Evolutionary conservation across 164 flowering plant species (phyloP).

Genomic region (Vitis vinifera): DNA sequence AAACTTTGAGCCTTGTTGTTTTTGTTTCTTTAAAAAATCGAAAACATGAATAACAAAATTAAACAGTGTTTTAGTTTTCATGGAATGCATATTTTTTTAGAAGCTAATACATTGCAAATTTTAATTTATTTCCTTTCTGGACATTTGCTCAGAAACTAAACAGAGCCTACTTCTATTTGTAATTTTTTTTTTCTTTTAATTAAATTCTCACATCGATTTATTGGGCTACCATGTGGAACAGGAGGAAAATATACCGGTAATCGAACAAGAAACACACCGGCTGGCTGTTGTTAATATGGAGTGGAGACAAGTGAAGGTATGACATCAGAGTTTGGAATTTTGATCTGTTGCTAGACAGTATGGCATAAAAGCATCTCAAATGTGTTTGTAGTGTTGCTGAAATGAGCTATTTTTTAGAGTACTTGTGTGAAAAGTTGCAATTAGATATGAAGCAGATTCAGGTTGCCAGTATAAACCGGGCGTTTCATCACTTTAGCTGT

Average conservation of each 20-base stretch:
- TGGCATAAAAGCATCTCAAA: neutral
- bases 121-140: neutral
- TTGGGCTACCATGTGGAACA: constrained; percentile 12
- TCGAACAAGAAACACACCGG: constrained; percentile 72
- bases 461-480: too few relatives aligned
- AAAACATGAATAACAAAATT: too few relatives aligned
- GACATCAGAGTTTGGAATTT: constrained; percentile 3
- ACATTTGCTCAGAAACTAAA: too few relatives aligned
- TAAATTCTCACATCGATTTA: neutral
- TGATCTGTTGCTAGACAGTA: neutral
- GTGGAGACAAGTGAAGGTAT: constrained; percentile 82
- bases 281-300: constrained; percentile 89
- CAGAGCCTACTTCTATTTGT: neutral
- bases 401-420: too few relatives aligned
- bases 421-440: too few relatives aligned
- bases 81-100: too few relatives aligned
- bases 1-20: too few relatives aligned
- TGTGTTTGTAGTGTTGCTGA: neutral
- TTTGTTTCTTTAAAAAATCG: too few relatives aligned
- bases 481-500: too few relatives aligned
- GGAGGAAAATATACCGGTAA: constrained; percentile 62
- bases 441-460: too few relatives aligned
- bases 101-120: too few relatives aligned
- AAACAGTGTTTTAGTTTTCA: too few relatives aligned
- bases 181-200: constrained; percentile 2